These are phyloP conservation scores for Metschnikowia anglica DNA, from an alignment of 805 yeast species.

Conservation along the genomic window DNA sequence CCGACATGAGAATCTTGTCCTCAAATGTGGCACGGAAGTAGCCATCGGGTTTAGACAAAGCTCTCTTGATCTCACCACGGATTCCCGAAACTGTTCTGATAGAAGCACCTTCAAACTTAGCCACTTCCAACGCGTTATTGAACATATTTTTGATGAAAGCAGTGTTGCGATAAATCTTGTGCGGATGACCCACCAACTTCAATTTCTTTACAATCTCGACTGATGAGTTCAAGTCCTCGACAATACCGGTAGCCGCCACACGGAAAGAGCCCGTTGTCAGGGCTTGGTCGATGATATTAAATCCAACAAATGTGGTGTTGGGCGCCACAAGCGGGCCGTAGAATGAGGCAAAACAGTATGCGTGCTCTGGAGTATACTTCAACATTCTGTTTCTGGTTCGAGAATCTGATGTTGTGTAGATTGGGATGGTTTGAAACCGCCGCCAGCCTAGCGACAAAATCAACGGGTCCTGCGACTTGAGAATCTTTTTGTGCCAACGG, in stretches of 20 bases:
- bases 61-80: constrained; percentile 95
- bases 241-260: constrained; percentile 95
- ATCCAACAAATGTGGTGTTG: constrained; percentile 95
- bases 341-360: constrained; percentile 92
- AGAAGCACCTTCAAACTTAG: constrained; percentile 96
- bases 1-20: constrained; percentile 89
- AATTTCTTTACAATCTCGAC: constrained; percentile 94
- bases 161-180: constrained; percentile 90
- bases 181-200: constrained; percentile 92
- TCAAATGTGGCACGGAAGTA: constrained; percentile 95
- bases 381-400: constrained; percentile 97
- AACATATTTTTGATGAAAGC: constrained; percentile 98
- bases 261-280: constrained; percentile 88
- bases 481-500: constrained; percentile 96
- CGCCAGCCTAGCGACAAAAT: constrained; percentile 97
- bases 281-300: constrained; percentile 79
- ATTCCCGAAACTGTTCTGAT: constrained; percentile 96
- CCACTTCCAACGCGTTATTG: constrained; percentile 86
- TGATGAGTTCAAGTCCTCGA: constrained; percentile 86
- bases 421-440: constrained; percentile 93
- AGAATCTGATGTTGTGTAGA: constrained; percentile 95
- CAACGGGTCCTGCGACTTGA: constrained; percentile 93
- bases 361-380: constrained; percentile 97
- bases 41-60: constrained; percentile 92
- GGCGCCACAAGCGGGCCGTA: constrained; percentile 98